A percentile compares a stretch with the other conserved stretches of the same genome.
Conservation (phyloP, 2,329 filamentous ascomycete genomes). For the Alternaria hordeiaustralica region DNA sequence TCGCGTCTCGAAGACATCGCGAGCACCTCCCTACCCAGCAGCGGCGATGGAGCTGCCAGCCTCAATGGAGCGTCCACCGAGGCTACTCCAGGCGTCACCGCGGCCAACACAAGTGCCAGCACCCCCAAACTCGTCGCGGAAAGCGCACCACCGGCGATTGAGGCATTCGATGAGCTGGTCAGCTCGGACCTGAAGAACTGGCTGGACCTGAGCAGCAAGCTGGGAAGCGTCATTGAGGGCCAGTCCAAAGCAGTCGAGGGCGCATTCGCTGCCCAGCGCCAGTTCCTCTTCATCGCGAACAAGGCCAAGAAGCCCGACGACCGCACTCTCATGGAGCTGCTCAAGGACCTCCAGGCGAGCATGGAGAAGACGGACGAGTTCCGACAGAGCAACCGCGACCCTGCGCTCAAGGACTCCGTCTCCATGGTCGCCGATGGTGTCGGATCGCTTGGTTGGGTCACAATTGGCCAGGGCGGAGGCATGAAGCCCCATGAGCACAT, state of each 20-base stretch:
- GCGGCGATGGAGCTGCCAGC: slow-evolving; percentile 17
- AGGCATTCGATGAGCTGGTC: slow-evolving; percentile 86
- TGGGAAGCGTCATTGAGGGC: slow-evolving; percentile 79
- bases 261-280: slow-evolving; percentile 84
- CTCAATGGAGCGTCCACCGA: slow-evolving; percentile 38
- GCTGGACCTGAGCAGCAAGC: slow-evolving; percentile 75
- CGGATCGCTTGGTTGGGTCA: slow-evolving; percentile 88
- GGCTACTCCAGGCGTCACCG: slow-evolving; percentile 38
- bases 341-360: slow-evolving; percentile 85
- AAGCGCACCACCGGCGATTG: slow-evolving; percentile 67
- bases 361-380: slow-evolving; percentile 80
- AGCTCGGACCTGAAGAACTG: slow-evolving; percentile 76
- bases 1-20: slow-evolving; percentile 96
- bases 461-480: slow-evolving; percentile 65
- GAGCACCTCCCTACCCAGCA: slow-evolving; percentile 63
- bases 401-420: slow-evolving; percentile 78
- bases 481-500: slow-evolving; percentile 83
- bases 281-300: slow-evolving; percentile 84
- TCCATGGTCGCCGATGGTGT: slow-evolving; percentile 90
- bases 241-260: slow-evolving; percentile 69
- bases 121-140: slow-evolving; percentile 48
- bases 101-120: slow-evolving; percentile 39
- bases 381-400: slow-evolving; percentile 79
- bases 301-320: slow-evolving; percentile 92
- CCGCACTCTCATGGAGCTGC: slow-evolving; percentile 73